Conservation (phyloP, 2,329 filamentous ascomycete species). For the Fusarium ambrosium region DNA sequence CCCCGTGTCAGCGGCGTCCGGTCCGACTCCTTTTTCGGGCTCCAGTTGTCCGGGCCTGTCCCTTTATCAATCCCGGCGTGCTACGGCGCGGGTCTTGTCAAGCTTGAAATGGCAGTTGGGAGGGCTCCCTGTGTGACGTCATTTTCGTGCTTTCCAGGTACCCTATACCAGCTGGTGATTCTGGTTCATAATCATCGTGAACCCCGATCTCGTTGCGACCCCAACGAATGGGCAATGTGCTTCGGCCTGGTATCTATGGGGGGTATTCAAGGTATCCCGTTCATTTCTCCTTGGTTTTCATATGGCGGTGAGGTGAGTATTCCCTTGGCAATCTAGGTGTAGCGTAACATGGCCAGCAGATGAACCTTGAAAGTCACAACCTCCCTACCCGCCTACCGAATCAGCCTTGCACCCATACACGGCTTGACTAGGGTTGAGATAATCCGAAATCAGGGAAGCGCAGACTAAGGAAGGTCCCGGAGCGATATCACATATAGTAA, state of each 20-base stretch:
- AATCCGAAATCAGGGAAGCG: background rate
- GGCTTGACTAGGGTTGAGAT: background rate
- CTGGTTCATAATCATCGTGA: background rate
- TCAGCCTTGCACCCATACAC: background rate
- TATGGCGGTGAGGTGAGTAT: background rate
- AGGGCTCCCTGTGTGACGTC: background rate
- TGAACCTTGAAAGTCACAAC: background rate
- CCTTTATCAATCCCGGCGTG: background rate
- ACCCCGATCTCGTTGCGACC: background rate
- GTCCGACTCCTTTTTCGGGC: background rate
- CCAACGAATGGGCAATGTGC: background rate
- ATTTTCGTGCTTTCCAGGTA: background rate
- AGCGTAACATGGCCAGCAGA: background rate
- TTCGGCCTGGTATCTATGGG: background rate
- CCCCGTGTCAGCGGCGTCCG: background rate
- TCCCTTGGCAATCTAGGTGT: background rate
- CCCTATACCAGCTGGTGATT: background rate
- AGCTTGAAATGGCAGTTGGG: background rate
- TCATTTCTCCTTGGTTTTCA: background rate
- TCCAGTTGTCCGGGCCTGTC: background rate
- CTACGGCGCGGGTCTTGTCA: background rate
- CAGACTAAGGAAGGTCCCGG: background rate
- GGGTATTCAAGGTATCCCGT: background rate
- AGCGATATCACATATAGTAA: background rate
- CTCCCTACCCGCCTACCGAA: background rate